phyloP scores from a whole-genome alignment of 257 asterid species.

The Henckelia pumila region DNA sequence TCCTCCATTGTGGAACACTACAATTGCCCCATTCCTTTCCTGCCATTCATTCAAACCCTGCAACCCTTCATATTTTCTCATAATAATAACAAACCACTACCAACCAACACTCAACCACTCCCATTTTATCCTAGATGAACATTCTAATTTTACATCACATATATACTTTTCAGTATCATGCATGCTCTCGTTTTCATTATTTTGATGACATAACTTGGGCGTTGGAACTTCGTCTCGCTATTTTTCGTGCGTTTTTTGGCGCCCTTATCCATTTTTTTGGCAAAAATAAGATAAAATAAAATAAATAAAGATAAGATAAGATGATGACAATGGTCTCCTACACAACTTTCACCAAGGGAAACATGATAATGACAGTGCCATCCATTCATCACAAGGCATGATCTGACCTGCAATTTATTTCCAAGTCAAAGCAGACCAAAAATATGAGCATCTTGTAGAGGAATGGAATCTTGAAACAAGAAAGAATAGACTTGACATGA shows the following conservation, averaged over 20 bases:
- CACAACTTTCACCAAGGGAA: neutral
- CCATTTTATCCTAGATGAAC: neutral
- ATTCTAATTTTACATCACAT: neutral
- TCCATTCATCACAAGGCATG: neutral
- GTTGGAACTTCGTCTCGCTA: neutral
- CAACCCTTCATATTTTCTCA: neutral
- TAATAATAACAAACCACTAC: neutral
- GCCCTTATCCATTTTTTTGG: too few relatives aligned
- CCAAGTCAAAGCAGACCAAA: too few relatives aligned
- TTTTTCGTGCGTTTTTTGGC: too few relatives aligned
- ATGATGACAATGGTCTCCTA: neutral
- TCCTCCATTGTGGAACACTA: constrained; percentile 6
- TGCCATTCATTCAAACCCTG: neutral
- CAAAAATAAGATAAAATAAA: too few relatives aligned
- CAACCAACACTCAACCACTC: constrained; percentile 14
- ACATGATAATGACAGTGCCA: neutral
- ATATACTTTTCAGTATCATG: too few relatives aligned
- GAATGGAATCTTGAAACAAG: neutral
- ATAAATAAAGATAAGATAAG: neutral
- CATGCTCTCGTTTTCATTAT: too few relatives aligned
- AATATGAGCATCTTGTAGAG: neutral
- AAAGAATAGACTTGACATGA: neutral
- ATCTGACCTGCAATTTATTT: neutral
- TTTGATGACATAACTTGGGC: too few relatives aligned
- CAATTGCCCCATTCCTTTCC: constrained; percentile 22